phyloP scores from a whole-genome alignment of 2,329 filamentous ascomycete species.

The Acarospora socialis region DNA sequence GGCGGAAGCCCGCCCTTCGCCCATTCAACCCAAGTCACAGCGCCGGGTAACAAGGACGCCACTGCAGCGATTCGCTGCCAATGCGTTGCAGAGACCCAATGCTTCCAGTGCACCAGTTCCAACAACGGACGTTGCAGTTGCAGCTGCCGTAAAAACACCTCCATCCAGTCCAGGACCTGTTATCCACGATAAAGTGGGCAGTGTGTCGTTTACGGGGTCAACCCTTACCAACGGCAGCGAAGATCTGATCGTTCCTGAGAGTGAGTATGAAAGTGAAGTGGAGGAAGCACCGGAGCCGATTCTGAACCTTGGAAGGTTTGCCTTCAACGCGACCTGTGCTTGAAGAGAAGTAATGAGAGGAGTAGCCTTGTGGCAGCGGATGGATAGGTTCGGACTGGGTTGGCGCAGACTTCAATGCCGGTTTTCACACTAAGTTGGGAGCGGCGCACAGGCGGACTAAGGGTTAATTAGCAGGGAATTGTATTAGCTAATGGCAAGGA shows the following conservation, averaged over 20 bases:
- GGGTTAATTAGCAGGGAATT: too few relatives aligned
- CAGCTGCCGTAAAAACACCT: background rate
- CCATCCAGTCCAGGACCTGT: conserved; percentile 9
- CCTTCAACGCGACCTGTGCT: too few relatives aligned
- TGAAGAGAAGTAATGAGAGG: too few relatives aligned
- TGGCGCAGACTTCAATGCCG: too few relatives aligned
- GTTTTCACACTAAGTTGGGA: too few relatives aligned
- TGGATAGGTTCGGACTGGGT: too few relatives aligned
- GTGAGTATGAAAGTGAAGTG: conserved; percentile 25
- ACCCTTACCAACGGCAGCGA: conserved; percentile 32
- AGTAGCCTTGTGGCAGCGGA: too few relatives aligned
- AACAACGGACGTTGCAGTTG: conserved; percentile 13
- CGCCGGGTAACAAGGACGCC: conserved; percentile 18
- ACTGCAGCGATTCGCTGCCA: conserved; percentile 27
- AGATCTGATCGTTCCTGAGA: conserved; percentile 37
- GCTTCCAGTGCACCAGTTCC: conserved; percentile 20
- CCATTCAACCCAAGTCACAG: conserved; percentile 7
- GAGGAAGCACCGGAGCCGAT: conserved; percentile 6
- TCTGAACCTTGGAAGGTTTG: conserved; percentile 10
- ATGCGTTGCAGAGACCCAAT: conserved; percentile 24
- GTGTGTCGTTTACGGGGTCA: background rate
- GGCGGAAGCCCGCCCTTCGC: conserved; percentile 9
- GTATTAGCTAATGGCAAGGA: too few relatives aligned
- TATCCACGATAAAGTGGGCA: background rate
- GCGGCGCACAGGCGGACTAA: too few relatives aligned